Evolutionary conservation across 2,329 filamentous ascomycete species (phyloP), one percentile per base, ranked within the genome.

Genomic region (Ophiostoma novo-ulmi): DNA sequence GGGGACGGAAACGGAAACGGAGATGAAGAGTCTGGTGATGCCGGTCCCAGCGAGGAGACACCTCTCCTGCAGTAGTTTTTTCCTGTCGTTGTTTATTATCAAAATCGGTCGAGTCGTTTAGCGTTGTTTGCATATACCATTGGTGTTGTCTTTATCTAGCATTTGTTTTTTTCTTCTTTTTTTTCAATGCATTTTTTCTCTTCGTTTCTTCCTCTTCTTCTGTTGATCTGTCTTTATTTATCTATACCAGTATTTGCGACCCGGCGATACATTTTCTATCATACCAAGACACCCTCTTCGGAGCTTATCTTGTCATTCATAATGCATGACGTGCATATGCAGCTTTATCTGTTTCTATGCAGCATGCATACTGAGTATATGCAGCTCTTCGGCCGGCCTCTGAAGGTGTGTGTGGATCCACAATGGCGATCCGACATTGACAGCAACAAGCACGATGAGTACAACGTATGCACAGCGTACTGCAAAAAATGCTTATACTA

Each of bases 51-150:
- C 35, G 77, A 79, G 70, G 73, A 77, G 68, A 78, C 77, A 36
- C 77, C 77, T 26, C 69, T 79, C 67, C 70, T 79, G 68, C 73
- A 74, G 39, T 77, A 69, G 22, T 8, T n/a, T 20, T 38, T 22
- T 20, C 26, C 31, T 64, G 14, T 36, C 17, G 17, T 65, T 38
- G 31, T 63, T 39, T 38, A 20, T 58, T 31, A 58, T 58, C 52
- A 58, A 58, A 58, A 58, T 58, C 17, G 52, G n/a, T 58, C 52
- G 52, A 55, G 48, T 36, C 22, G n/a, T 63, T 36, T 2, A 63
- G 58, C 58, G 58, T 63, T 63, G 58, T 58, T 44, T 44, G 39
- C 2, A 58, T n/a, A 22, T 58, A 26, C 52, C 52, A 58, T 14
- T 20, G 44, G 17, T 17, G 31, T 14, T 55, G 20, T 22, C 39